Base-by-base conservation (phyloP, 2,329 filamentous ascomycete species). In the Hortaea sp. region DNA sequence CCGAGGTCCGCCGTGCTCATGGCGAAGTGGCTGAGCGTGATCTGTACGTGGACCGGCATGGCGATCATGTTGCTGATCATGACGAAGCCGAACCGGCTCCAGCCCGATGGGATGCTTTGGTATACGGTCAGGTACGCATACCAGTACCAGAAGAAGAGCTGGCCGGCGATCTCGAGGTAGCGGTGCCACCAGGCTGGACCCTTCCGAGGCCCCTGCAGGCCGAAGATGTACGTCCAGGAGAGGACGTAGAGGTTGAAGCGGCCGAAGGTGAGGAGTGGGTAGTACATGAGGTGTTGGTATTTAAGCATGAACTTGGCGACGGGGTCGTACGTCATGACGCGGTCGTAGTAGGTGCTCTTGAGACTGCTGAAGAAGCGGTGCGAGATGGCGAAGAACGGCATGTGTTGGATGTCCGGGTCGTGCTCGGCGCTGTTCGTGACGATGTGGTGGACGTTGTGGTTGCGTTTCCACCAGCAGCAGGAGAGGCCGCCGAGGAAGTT, bases 401-500 rank as follows among this genome's bases (percentile, higher is more conserved):
- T 70, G 62, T 85, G 81, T 53, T 85, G 78, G 57, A 95, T 97
- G 63, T 97, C 90, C 0, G 92, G 90, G 63, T 97, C 90, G 63
- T 97, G 90, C 65, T 95, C 92, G 10, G 89, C 86, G 39, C 84
- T 84, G 65, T 97, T 97, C 12, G 92, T 97, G 44, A 97, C 84
- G 56, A 97, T 88, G 61, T 97, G 90, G 63, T 97, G 90, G 6
- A 95, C 88, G 61, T 97, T 97, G 67, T 97, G 90, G 63, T 82
- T 95, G 51, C 81, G 77, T 68, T 97, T 97, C 90, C 92, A 98
- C 92, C 92, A 98, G 39, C 90, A 87, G 45, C 95, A 69, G 28
- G 88, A 95, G 31, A 98, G 69, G 0, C 92, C 92, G 34, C 92
- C 92, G 13, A 92, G 70, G 57, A 84, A 97, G 63, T 95, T 85